Evolutionary conservation across 306 rosid species (phyloP).

Genomic region (Citrullus colocynthis): DNA sequence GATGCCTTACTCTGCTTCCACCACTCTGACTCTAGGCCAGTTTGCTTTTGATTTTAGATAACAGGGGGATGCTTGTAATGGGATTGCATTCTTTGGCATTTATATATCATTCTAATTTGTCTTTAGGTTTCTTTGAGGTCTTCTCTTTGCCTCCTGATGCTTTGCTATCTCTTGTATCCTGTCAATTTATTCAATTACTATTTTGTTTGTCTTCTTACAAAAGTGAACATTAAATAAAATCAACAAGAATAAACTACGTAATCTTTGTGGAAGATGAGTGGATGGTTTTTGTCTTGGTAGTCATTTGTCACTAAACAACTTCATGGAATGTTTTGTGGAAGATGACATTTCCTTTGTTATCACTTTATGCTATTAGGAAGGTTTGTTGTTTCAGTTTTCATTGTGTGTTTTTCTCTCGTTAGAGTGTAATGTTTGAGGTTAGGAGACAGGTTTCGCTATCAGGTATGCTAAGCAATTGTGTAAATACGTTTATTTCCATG

Average conservation of each 20-base stretch:
- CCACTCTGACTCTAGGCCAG: not conserved
- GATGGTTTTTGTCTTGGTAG: not conserved
- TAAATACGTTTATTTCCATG: not conserved
- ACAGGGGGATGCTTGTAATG: not conserved
- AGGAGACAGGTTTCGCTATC: not conserved
- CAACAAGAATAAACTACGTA: not conserved
- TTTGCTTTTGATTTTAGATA: not conserved
- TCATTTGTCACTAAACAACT: not conserved
- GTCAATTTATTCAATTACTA: not conserved
- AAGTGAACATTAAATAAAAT: not conserved
- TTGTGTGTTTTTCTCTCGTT: not conserved
- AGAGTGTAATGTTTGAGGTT: not conserved
- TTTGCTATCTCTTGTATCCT: not conserved
- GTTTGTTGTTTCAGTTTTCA: not conserved
- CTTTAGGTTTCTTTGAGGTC: not conserved
- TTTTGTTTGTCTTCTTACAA: not conserved
- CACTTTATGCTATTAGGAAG: not conserved
- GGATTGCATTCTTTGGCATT: not conserved
- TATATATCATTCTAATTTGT: not conserved
- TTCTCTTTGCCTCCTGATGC: not conserved
- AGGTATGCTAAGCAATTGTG: not conserved
- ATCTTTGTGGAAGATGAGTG: not conserved
- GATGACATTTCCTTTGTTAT: not conserved
- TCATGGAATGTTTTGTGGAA: not conserved
- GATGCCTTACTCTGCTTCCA: not conserved